phyloP scores from a whole-genome alignment of 192 early-diverging fungal species.

The Dimargaris xerosporica region DNA sequence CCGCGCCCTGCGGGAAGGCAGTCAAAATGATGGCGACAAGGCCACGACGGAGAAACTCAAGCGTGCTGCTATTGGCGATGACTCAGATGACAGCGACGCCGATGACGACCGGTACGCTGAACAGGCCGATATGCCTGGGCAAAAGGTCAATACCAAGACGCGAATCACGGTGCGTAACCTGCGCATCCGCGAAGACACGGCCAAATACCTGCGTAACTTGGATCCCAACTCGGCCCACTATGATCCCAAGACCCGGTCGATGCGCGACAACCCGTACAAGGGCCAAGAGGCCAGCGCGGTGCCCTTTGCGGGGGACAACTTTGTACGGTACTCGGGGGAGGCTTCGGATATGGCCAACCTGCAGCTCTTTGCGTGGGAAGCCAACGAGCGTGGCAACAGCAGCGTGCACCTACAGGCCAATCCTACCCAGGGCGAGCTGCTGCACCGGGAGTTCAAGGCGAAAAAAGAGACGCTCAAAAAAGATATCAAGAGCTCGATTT shows the following conservation, averaged over 20 bases:
- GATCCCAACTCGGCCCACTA: constrained; percentile 92
- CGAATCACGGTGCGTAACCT: constrained; percentile 91
- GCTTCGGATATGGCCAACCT: constrained; percentile 63
- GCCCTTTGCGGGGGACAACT: constrained; percentile 81
- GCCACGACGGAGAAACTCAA: constrained; percentile 12
- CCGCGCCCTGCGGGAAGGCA: constrained; percentile 20
- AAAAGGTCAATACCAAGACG: constrained; percentile 74
- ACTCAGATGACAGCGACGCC: constrained; percentile 61
- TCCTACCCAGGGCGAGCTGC: constrained; percentile 84
- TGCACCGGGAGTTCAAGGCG: constrained; percentile 72
- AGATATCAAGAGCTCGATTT: constrained; percentile 51
- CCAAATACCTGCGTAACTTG: constrained; percentile 94
- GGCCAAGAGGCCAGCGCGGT: constrained; percentile 39
- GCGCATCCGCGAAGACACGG: constrained; percentile 98
- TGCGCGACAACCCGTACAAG: constrained; percentile 90
- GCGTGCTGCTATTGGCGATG: constrained; percentile 16
- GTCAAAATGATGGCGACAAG: neutral
- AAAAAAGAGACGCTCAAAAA: constrained; percentile 71
- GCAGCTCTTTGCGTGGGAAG: constrained; percentile 92
- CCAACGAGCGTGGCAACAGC: constrained; percentile 57
- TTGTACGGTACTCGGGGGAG: constrained; percentile 77
- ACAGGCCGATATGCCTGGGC: constrained; percentile 66
- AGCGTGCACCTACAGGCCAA: constrained; percentile 85
- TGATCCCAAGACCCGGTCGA: constrained; percentile 96
- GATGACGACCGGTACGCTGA: constrained; percentile 89